Conservation (phyloP, 2,329 filamentous ascomycete genomes). For the Fonsecaea pedrosoi region DNA sequence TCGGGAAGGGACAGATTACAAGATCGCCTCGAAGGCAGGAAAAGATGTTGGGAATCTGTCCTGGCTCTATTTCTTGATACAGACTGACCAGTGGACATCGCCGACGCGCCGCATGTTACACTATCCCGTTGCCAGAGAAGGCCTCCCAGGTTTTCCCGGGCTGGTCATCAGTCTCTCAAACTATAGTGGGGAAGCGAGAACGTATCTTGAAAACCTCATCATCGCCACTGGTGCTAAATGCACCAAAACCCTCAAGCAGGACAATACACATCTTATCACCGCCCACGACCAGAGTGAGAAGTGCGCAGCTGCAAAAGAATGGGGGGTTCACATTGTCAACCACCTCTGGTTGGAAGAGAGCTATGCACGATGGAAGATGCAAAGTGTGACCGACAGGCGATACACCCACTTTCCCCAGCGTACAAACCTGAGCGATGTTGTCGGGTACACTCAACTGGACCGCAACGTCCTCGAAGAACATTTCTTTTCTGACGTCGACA, state of each 20-base stretch:
- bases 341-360: slow-evolving; percentile 98
- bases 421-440: slow-evolving; percentile 91
- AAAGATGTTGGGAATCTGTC: slow-evolving; percentile 91
- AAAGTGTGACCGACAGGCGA: slow-evolving; percentile 72
- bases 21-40: slow-evolving; percentile 73
- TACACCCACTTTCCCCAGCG: slow-evolving; percentile 87
- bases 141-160: slow-evolving; percentile 78
- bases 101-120: slow-evolving; percentile 83
- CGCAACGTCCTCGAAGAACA: slow-evolving; percentile 73
- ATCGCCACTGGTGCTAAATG: slow-evolving; percentile 83
- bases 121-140: slow-evolving; percentile 80
- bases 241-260: slow-evolving; percentile 92
- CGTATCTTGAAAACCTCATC: slow-evolving; percentile 92
- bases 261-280: slow-evolving; percentile 95
- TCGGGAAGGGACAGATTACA: slow-evolving; percentile 79
- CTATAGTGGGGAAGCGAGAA: slow-evolving; percentile 90
- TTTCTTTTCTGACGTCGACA: slow-evolving; percentile 59
- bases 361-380: slow-evolving; percentile 84
- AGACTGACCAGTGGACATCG: slow-evolving; percentile 85
- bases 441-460: slow-evolving; percentile 86
- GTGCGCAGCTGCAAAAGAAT: slow-evolving; percentile 88
- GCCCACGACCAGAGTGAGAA: slow-evolving; percentile 91
- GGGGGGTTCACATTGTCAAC: slow-evolving; percentile 88
- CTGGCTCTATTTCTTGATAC: slow-evolving; percentile 93
- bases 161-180: slow-evolving; percentile 90